phyloP scores from a whole-genome alignment of 2,329 filamentous ascomycete genomes.

The Coniella vitis region DNA sequence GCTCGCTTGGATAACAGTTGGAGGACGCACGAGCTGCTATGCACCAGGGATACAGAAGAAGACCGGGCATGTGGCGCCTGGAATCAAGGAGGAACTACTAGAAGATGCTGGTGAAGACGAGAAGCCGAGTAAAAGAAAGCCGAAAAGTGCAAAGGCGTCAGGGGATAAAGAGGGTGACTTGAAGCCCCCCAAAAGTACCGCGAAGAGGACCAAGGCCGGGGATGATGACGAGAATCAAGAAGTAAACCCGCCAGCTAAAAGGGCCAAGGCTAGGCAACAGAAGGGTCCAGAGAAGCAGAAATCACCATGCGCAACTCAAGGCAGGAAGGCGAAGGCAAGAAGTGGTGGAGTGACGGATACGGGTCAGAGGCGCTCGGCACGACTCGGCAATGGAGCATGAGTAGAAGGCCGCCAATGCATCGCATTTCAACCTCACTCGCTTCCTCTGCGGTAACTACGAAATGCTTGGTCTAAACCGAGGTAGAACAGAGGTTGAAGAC shows the following conservation, averaged over 20 bases:
- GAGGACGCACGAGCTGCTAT: constrained; percentile 83
- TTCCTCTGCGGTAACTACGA: no score
- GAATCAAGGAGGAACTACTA: constrained; percentile 36
- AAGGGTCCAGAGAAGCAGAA: constrained; percentile 18
- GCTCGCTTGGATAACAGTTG: constrained; percentile 81
- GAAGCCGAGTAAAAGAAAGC: constrained; percentile 19
- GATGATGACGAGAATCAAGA: constrained; percentile 23
- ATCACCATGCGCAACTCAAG: background rate
- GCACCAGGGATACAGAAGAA: constrained; percentile 86
- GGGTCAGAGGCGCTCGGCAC: constrained; percentile 23
- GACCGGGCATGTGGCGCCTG: constrained; percentile 36
- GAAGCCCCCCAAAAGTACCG: constrained; percentile 15
- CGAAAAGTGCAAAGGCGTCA: constrained; percentile 19
- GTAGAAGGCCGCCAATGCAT: constrained; percentile 4
- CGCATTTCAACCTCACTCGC: no score
- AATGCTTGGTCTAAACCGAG: no score
- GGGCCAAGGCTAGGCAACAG: constrained; percentile 23
- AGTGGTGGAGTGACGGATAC: constrained; percentile 3
- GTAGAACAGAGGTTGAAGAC: no score
- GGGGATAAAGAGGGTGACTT: constrained; percentile 22
- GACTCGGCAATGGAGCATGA: constrained; percentile 19
- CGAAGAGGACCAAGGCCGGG: constrained; percentile 16
- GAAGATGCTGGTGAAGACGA: constrained; percentile 25
- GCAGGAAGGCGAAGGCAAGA: constrained; percentile 12
- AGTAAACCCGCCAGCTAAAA: constrained; percentile 18